A percentile compares a stretch with the other conserved stretches of the same genome.
Conservation (phyloP, 768 basidiomycete genomes). For the Russula ochroleuca region DNA sequence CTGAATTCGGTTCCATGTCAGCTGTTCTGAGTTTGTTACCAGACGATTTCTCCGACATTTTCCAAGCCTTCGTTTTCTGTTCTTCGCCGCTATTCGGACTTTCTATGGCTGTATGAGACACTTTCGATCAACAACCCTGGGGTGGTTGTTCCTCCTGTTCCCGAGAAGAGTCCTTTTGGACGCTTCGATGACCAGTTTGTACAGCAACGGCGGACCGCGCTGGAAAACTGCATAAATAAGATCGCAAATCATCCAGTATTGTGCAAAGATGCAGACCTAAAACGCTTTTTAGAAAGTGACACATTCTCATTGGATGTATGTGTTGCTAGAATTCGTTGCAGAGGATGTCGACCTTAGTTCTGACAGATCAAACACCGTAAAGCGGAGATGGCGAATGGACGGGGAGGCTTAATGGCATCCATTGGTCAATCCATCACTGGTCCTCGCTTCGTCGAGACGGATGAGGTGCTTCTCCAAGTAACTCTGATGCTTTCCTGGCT, state of each 20-base stretch:
- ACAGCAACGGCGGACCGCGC: constrained; percentile 72
- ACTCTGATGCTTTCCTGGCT: neutral
- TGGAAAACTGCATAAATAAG: constrained; percentile 91
- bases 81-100: constrained; percentile 95
- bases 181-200: constrained; percentile 93
- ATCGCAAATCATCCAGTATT: constrained; percentile 90
- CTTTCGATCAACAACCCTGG: constrained; percentile 90
- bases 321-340: constrained; percentile 16
- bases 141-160: constrained; percentile 93
- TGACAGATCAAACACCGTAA: constrained; percentile 83
- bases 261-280: constrained; percentile 81
- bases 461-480: constrained; percentile 52
- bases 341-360: constrained; percentile 5
- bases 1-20: neutral
- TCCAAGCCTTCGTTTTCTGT: constrained; percentile 86
- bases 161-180: constrained; percentile 91
- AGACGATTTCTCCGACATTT: constrained; percentile 85
- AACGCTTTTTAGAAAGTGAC: constrained; percentile 90
- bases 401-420: constrained; percentile 78
- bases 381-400: constrained; percentile 68
- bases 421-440: constrained; percentile 77
- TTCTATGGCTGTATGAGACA: constrained; percentile 92
- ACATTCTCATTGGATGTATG: constrained; percentile 85
- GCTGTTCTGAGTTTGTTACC: constrained; percentile 1
- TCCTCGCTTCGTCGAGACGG: constrained; percentile 81